These are phyloP conservation scores for Pseudogymnoascus sp. DNA, from an alignment of 2,329 filamentous ascomycete genomes.

Conservation along the genomic window DNA sequence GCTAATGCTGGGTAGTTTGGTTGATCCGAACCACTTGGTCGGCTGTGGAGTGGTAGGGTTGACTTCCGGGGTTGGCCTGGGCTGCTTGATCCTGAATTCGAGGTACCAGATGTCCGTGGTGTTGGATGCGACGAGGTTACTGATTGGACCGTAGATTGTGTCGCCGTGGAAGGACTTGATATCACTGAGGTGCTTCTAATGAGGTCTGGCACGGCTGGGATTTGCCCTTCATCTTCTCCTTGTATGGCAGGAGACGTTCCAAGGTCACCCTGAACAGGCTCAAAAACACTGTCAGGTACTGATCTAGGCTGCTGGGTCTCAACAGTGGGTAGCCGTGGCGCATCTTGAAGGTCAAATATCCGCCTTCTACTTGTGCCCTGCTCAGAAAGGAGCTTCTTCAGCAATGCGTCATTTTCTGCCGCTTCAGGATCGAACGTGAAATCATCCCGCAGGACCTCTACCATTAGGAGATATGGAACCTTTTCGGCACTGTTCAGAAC, in stretches of 20 bases:
- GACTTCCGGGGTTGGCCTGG: constrained; percentile 49
- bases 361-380: constrained; percentile 46
- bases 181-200: constrained; percentile 29
- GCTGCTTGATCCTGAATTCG: constrained; percentile 59
- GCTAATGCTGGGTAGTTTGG: constrained; percentile 75
- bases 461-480: constrained; percentile 77
- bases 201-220: constrained; percentile 24
- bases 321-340: constrained; percentile 41
- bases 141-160: constrained; percentile 42
- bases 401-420: constrained; percentile 60
- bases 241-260: constrained; percentile 64
- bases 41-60: constrained; percentile 46
- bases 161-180: constrained; percentile 51
- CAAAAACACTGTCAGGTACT: constrained; percentile 64
- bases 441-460: constrained; percentile 72
- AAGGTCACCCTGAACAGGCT: constrained; percentile 71
- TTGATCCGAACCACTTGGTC: constrained; percentile 53
- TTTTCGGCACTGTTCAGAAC: constrained; percentile 82
- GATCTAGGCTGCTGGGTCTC: constrained; percentile 13
- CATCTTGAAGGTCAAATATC: constrained; percentile 63
- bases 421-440: constrained; percentile 75
- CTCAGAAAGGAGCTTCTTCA: constrained; percentile 49
- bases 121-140: constrained; percentile 48
- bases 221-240: constrained; percentile 39
- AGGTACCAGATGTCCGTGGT: constrained; percentile 61